Evolutionary conservation across 148 eudicot genomes (phyloP).

Genomic region (Camellia sinensis): DNA sequence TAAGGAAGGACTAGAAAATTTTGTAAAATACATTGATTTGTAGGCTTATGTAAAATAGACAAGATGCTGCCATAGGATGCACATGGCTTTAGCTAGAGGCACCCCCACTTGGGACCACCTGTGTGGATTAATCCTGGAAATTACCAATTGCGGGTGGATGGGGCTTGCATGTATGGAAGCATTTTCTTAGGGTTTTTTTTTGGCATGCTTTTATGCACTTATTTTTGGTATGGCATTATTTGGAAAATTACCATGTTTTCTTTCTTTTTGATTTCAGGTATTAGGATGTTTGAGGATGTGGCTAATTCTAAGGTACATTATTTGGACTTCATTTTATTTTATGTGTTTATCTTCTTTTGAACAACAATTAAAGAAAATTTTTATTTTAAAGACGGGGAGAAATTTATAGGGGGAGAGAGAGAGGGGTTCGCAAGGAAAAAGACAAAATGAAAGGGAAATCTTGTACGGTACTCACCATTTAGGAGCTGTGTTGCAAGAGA

Average conservation of each 20-base stretch:
- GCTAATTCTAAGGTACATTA: conserved; percentile 58
- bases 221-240: conserved; percentile 7
- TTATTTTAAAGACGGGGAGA: not conserved
- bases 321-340: not conserved
- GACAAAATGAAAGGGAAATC: not conserved
- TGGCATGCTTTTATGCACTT: not conserved
- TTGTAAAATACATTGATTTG: not conserved
- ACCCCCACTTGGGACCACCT: not conserved
- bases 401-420: too few species aligned
- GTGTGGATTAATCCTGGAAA: too few species aligned
- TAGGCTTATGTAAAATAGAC: not conserved
- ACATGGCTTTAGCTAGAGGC: not conserved
- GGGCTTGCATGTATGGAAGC: not conserved
- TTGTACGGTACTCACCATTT: too few species aligned
- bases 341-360: not conserved
- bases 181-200: not conserved
- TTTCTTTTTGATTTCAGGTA: conserved; percentile 50
- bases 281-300: conserved; percentile 89
- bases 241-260: not conserved
- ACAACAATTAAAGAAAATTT: not conserved
- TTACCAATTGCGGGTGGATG: not conserved
- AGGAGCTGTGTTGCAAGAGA: not conserved
- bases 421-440: not conserved
- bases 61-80: not conserved
- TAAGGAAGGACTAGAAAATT: not conserved